phyloP scores from a whole-genome alignment of 1,284 basidiomycete genomes.

The Malassezia japonica region DNA sequence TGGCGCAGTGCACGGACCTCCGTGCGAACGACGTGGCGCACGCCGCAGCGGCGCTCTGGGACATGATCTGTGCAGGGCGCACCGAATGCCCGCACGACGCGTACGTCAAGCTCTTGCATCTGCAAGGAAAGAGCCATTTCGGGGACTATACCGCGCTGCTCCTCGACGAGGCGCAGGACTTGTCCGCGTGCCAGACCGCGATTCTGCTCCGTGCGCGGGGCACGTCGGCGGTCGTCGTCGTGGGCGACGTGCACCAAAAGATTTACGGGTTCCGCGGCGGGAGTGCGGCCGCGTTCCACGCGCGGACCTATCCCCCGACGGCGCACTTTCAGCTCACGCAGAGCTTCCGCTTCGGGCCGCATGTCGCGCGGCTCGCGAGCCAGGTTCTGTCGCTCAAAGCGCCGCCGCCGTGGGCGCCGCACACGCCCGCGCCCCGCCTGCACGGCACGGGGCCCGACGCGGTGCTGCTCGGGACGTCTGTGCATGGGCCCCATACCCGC shows the following conservation, averaged over 20 bases:
- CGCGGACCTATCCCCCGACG: constrained; percentile 27
- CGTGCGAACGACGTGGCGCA: constrained; percentile 20
- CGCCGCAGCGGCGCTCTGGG: constrained; percentile 29
- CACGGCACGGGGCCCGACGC: constrained; percentile 19
- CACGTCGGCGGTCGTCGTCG: constrained; percentile 35
- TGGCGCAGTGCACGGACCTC: constrained; percentile 30
- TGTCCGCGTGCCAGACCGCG: constrained; percentile 36
- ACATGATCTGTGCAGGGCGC: constrained; percentile 22
- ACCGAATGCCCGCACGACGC: constrained; percentile 35
- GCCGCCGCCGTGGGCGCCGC: constrained; percentile 26
- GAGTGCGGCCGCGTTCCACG: constrained; percentile 34
- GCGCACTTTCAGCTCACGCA: constrained; percentile 31
- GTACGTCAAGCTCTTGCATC: constrained; percentile 39
- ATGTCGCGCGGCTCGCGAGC: constrained; percentile 28
- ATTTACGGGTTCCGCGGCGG: constrained; percentile 43
- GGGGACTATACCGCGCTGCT: constrained; percentile 30
- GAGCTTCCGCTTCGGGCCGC: constrained; percentile 39
- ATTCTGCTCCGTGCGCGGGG: constrained; percentile 29
- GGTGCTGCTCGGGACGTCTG: not conserved
- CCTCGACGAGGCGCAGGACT: constrained; percentile 40
- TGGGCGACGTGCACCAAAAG: constrained; percentile 41
- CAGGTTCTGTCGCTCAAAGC: constrained; percentile 29
- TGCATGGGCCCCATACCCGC: constrained; percentile 21
- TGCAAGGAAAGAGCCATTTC: constrained; percentile 26
- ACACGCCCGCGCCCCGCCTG: constrained; percentile 21